Evolutionary conservation across 2,329 filamentous ascomycete genomes (phyloP).

Genomic region (Penicillium corylophilum): DNA sequence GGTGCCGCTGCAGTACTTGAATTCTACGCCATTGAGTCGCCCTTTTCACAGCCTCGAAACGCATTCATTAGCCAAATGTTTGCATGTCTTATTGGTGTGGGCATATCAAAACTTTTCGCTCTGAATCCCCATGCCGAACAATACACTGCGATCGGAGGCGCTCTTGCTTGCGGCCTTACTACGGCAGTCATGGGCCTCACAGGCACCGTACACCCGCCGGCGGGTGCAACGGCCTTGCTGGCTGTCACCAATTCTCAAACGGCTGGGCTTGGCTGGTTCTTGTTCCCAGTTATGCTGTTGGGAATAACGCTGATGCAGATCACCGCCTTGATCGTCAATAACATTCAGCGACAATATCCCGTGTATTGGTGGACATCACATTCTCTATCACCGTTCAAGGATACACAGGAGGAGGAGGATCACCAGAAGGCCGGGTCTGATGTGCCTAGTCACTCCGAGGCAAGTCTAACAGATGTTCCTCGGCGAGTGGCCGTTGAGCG

Average conservation of each 20-base stretch:
- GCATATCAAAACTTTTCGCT: conserved; percentile 64
- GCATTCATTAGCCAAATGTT: conserved; percentile 66
- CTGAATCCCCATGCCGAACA: conserved; percentile 49
- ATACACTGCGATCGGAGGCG: conserved; percentile 64
- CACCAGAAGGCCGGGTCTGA: conserved; percentile 16
- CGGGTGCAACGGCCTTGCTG: conserved; percentile 70
- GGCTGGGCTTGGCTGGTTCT: conserved; percentile 62
- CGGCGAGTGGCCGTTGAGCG: conserved; percentile 31
- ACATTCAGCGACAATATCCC: conserved; percentile 66
- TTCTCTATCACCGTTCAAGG: conserved; percentile 18
- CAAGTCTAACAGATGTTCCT: conserved; percentile 22
- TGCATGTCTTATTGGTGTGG: conserved; percentile 60
- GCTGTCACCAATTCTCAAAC: conserved; percentile 56
- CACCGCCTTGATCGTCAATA: conserved; percentile 66
- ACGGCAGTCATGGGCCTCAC: conserved; percentile 67
- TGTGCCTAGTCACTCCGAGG: conserved; percentile 22
- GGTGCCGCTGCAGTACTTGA: conserved; percentile 74
- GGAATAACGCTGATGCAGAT: conserved; percentile 61
- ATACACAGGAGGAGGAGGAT: conserved; percentile 26
- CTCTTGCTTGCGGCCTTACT: conserved; percentile 63
- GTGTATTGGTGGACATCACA: conserved; percentile 63
- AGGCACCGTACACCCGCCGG: conserved; percentile 71
- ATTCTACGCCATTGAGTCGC: conserved; percentile 70
- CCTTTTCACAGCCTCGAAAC: conserved; percentile 71
- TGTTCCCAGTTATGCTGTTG: conserved; percentile 63